Percentiles rank a stretch among this genome's conserved stretches.
phyloP scores from a whole-genome alignment of 257 asterid genomes.

The Plantago elongata region DNA sequence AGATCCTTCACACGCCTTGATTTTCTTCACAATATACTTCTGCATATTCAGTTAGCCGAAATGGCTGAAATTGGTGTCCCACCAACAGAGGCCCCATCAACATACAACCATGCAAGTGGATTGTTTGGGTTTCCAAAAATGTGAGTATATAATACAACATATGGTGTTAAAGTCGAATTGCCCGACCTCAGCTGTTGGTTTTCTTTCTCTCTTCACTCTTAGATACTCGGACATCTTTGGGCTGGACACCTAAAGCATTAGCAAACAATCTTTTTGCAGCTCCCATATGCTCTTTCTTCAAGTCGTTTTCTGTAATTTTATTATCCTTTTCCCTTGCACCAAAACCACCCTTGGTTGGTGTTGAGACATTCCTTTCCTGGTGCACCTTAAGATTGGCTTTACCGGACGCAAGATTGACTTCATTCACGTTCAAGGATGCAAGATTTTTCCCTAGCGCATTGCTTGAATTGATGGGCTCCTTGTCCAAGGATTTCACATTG shows the following conservation, averaged over 20 bases:
- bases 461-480: conserved; percentile 17
- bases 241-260: conserved; percentile 69
- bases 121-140: no score
- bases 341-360: conserved; percentile 21
- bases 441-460: conserved; percentile 20
- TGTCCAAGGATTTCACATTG: conserved; percentile 29
- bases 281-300: conserved; percentile 65
- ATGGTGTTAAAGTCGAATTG: conserved; percentile 2
- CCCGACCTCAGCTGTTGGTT: conserved; percentile 22
- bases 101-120: no score
- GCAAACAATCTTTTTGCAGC: conserved; percentile 97
- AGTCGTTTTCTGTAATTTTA: conserved; percentile 26
- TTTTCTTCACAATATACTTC: not conserved
- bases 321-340: conserved; percentile 25
- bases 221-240: conserved; percentile 36
- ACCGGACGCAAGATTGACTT: conserved; percentile 20
- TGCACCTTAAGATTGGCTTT: conserved; percentile 25
- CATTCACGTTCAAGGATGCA: conserved; percentile 20
- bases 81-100: no score
- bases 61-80: not conserved
- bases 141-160: no score
- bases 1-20: conserved; percentile 4
- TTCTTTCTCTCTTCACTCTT: conserved; percentile 34
- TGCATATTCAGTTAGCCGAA: not conserved
- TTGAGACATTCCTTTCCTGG: conserved; percentile 18